These are phyloP conservation scores for Clonostachys sp. DNA, from an alignment of 2,329 filamentous ascomycete genomes.

Conservation along the genomic window DNA sequence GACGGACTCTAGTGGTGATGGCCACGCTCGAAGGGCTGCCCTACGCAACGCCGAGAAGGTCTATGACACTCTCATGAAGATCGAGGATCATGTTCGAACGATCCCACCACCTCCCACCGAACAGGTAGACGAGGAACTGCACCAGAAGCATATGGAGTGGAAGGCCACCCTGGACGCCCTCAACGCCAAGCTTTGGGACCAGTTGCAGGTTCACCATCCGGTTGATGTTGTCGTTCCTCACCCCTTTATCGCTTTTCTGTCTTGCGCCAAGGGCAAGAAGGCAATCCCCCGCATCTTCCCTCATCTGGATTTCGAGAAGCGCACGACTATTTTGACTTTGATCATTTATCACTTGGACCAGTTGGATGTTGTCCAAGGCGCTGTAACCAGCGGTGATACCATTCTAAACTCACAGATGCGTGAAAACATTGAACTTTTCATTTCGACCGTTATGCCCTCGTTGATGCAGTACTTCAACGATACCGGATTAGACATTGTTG, in stretches of 20 bases:
- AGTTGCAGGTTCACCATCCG: conserved; percentile 89
- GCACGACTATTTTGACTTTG: conserved; percentile 92
- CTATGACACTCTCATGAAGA: conserved; percentile 83
- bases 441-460: conserved; percentile 80
- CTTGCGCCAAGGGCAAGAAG: conserved; percentile 94
- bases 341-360: conserved; percentile 91
- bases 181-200: conserved; percentile 77
- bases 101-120: conserved; percentile 62
- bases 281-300: conserved; percentile 92
- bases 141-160: conserved; percentile 78
- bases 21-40: conserved; percentile 75
- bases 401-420: conserved; percentile 70
- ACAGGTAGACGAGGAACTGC: conserved; percentile 55
- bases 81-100: conserved; percentile 87
- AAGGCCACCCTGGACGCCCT: conserved; percentile 51
- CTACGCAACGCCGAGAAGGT: conserved; percentile 84
- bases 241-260: conserved; percentile 94
- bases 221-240: conserved; percentile 75
- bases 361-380: conserved; percentile 80
- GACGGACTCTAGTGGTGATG: conserved; percentile 22
- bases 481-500: conserved; percentile 84
- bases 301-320: conserved; percentile 86
- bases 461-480: conserved; percentile 89
- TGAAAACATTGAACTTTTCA: conserved; percentile 91
- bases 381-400: conserved; percentile 69